Base-by-base conservation (phyloP, 2,329 filamentous ascomycete genomes). In the Triangularia verruculosa region DNA sequence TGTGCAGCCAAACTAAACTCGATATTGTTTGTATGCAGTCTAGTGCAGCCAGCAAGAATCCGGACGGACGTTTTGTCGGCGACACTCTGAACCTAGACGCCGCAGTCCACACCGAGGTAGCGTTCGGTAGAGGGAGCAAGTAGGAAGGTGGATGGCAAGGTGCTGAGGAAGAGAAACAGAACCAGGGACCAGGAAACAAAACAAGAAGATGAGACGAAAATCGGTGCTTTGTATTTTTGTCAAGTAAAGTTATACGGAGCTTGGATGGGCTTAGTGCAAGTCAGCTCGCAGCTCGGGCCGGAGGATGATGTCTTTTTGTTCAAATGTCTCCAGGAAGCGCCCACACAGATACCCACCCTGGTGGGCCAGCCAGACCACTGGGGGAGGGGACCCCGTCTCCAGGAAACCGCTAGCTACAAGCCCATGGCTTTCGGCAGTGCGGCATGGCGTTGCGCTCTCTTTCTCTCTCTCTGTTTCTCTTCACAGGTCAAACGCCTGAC, bases 351-450 rank as follows among this genome's bases (percentile, higher is more conserved):
- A 54, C 47, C 39, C 28, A 54, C 53, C 63, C 64, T 61, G 62
- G 61, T 65, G 28, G 61, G 61, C 63, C 51, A 27, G 22, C 25
- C 52, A 61, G 57, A 51, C 43, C 47, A 52, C 47, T n/a, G 25
- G 53, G 34, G 56, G 52, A 9, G 39, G 28, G 20, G 51, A 51
- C 54, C 47, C 51, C 63, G 39, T 47, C 57, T 59, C 39, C 57
- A 59, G 54, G 28, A 52, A 61, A 57, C 53, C 39, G 39, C 63
- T 64, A 65, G 64, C 53, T 61, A 64, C 53, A 64, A 55, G 25
- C 59, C 64, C 67, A 68, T 66, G 68, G 65, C 62, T 67, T 68
- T 68, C 67, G 69, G 69, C 67, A 71, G 66, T 67, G 68, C 68
- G 69, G 69, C 69, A 68, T 70, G 68, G 65, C 66, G 67, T 68